A percentile compares a stretch with the other conserved stretches of the same genome.
These are phyloP conservation scores for Lepiota subincarnata DNA, from an alignment of 768 basidiomycete species.

Conservation along the genomic window DNA sequence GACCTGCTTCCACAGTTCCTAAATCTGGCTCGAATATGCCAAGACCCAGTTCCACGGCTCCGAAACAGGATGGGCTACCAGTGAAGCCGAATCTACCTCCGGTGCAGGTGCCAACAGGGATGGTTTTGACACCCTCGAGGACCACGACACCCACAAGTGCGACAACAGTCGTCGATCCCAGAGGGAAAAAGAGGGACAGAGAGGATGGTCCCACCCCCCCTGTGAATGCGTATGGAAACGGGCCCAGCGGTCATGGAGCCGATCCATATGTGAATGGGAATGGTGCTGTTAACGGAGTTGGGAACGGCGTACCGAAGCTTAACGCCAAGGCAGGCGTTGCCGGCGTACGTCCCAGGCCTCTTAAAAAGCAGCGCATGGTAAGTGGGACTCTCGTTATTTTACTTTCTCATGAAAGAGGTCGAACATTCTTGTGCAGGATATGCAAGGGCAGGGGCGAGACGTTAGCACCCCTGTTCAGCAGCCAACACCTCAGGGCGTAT, in stretches of 20 bases:
- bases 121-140: constrained; percentile 10
- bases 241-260: not conserved
- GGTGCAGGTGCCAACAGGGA: constrained; percentile 19
- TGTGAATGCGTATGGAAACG: constrained; percentile 17
- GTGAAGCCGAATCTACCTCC: constrained; percentile 16
- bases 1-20: constrained; percentile 16
- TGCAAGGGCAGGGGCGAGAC: constrained; percentile 60
- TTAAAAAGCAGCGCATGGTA: constrained; percentile 77
- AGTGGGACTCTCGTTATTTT: constrained; percentile 21
- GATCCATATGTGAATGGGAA: constrained; percentile 24
- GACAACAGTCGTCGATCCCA: constrained; percentile 29
- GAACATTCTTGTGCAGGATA: constrained; percentile 38
- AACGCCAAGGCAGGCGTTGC: constrained; percentile 57
- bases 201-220: constrained; percentile 24
- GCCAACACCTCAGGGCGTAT: constrained; percentile 71
- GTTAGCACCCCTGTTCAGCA: constrained; percentile 56
- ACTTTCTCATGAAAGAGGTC: not conserved
- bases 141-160: constrained; percentile 18
- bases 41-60: constrained; percentile 20
- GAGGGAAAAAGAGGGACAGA: constrained; percentile 41
- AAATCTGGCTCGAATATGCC: constrained; percentile 23
- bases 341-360: constrained; percentile 58
- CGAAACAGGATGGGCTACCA: constrained; percentile 3
- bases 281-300: constrained; percentile 27
- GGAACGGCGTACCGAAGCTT: constrained; percentile 32